Conservation (phyloP, 2,329 filamentous ascomycete species). For the Claviceps citrina region DNA sequence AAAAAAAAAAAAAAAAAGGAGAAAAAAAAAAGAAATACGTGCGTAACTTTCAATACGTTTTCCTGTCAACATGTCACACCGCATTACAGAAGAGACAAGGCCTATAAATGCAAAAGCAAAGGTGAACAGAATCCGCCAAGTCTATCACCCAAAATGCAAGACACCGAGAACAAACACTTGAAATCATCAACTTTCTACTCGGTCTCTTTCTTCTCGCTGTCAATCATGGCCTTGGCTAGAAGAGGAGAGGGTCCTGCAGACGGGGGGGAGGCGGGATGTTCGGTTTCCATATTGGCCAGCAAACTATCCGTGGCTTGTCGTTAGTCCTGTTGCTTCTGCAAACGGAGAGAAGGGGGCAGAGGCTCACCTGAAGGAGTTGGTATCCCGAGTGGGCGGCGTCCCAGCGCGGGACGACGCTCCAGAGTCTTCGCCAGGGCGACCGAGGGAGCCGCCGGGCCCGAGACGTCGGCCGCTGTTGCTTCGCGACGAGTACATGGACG, state of each 20-base stretch:
- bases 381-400: conserved; percentile 55
- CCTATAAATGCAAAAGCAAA: conserved; percentile 17
- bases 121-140: conserved; percentile 28
- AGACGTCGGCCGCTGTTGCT: conserved; percentile 79
- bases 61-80: conserved; percentile 20
- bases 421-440: conserved; percentile 68
- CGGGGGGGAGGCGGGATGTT: conserved; percentile 53
- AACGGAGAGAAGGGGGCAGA: too few relatives aligned
- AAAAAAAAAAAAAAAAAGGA: background rate
- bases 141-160: conserved; percentile 38
- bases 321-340: too few relatives aligned
- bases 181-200: conserved; percentile 24
- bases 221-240: conserved; percentile 45
- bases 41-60: conserved; percentile 28
- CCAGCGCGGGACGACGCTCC: conserved; percentile 76
- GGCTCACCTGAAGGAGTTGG: conserved; percentile 87
- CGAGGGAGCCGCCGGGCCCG: conserved; percentile 57
- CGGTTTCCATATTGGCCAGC: conserved; percentile 45
- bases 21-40: conserved; percentile 16
- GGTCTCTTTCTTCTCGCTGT: conserved; percentile 39
- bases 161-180: conserved; percentile 17
- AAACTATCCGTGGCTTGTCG: conserved; percentile 30
- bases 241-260: conserved; percentile 52
- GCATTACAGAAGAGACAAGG: conserved; percentile 14
- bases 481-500: conserved; percentile 74